A percentile compares a stretch with the other conserved stretches of the same genome.
These are phyloP conservation scores for Rhodotorula sp. DNA, from an alignment of 1,284 basidiomycete species.

Conservation along the genomic window DNA sequence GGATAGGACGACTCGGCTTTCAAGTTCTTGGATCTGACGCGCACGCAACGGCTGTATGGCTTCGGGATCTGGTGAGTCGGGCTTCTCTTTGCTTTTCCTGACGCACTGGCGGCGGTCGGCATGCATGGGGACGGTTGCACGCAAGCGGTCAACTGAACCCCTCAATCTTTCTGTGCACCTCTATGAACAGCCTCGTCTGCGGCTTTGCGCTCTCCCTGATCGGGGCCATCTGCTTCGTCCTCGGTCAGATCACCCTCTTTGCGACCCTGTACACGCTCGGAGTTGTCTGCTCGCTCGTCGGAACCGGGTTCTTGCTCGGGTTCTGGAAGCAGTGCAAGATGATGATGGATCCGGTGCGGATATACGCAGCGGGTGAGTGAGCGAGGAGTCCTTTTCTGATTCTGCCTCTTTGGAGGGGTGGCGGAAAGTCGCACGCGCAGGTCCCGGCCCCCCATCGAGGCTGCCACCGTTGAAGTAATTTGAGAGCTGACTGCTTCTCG, in stretches of 20 bases:
- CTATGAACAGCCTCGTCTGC: conserved; percentile 7
- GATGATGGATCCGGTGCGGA: conserved; percentile 53
- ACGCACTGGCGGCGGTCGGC: not conserved
- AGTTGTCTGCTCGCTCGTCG: conserved; percentile 74
- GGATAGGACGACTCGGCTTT: conserved; percentile 57
- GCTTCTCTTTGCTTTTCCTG: not conserved
- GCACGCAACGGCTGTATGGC: conserved; percentile 76
- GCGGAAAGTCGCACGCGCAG: no score
- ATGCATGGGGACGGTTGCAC: not conserved
- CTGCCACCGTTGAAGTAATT: no score
- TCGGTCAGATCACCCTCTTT: conserved; percentile 66
- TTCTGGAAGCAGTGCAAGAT: conserved; percentile 76
- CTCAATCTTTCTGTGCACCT: not conserved
- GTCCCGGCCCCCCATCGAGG: no score
- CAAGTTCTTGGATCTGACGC: conserved; percentile 69
- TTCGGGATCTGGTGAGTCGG: conserved; percentile 71
- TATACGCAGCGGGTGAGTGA: conserved; percentile 24
- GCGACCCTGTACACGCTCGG: conserved; percentile 82
- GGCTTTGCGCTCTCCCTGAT: conserved; percentile 65
- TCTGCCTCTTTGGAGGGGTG: no score
- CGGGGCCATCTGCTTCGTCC: conserved; percentile 72
- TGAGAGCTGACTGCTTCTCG: no score
- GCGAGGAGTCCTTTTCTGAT: no score
- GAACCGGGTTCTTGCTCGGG: conserved; percentile 86
- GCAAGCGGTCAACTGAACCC: not conserved